Base-by-base conservation (phyloP, 495 filamentous ascomycete species). In the Podospora tetraspora region DNA sequence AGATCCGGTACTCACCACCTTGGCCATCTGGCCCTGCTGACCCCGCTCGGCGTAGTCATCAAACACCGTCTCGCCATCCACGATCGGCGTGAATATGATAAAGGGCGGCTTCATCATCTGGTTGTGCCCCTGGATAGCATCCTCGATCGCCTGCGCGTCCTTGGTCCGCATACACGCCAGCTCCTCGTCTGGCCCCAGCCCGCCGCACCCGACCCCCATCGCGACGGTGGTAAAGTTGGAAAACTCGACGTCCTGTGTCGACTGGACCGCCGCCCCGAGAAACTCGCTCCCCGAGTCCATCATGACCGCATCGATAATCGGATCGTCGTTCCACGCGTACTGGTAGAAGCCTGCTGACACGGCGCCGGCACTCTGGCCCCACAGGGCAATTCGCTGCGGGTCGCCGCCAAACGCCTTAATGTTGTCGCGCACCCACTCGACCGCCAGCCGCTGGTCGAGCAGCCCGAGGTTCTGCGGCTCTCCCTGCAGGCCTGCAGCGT, bases 351-450 rank as follows among this genome's bases (percentile, higher is more conserved):
- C 86, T 3, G 85, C 81, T 3, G 84, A 77, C 10, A 80, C 70
- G 22, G 79, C 80, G 7, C 86, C 85, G 16, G 86, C 83, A 56
- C 80, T 84, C 68, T 73, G 81, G 32, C 87, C 88, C 69, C 82
- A 84, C 57, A 89, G 78, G 1, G 78, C 79, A 64, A 89, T 87
- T 16, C 78, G 78, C 0, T 70, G 43, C 1, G 85, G 78, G 68
- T 90, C 84, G 27, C 88, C 88, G 37, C 88, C 88, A 69, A 90
- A 90, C 10, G 75, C 80, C 66, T 74, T 79, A 58, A 89, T 86
- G 73, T 90, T 88, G 59, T 82, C 78, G 3, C 80, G 77, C 0
- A 88, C 75, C 81, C 84, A 88, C 27, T 85, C 81, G 52, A 87
- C 75, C 5, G 87, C 90, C 22, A 87, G 73, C 0, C 86, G 82